Base-by-base conservation (phyloP, 2,329 filamentous ascomycete genomes). In the Torrubiella hemipterigena region DNA sequence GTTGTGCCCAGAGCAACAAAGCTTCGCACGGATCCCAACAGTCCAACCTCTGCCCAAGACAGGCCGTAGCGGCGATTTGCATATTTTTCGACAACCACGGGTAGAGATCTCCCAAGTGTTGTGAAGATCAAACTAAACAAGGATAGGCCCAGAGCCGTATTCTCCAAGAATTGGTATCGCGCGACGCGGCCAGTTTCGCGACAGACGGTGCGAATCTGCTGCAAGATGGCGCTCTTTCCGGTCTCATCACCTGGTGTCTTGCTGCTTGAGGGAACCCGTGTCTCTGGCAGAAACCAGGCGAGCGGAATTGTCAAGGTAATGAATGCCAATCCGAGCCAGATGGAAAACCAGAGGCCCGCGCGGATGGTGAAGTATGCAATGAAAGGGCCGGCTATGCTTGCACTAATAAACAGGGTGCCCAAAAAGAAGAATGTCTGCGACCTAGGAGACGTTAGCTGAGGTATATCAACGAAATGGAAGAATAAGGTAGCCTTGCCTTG, bases 1-100 rank as follows among this genome's bases (percentile, higher is more conserved):
- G 23, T 27, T 3, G 30, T 31, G 23, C 21, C 5, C 18, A 30
- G 14, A 10, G n/a, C 18, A 13, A 26, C 16, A 14, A 18, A 13
- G 14, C 18, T 7, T 14, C 24, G 11, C 6, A 30, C 16, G 3
- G 20, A 15, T 13, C 7, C 6, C 4, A 30, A 21, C 20, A 30
- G 29, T 9, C 29, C 29, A 3, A 21, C 17, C 25, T 33, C 24
- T n/a, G 31, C n/a, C 32, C 32, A 34, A 12, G 27, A 29, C 32
- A 27, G 30, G 6, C 21, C 32, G 17, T 22, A 34, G 2, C 32
- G 27, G 5, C 13, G n/a, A 8, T 7, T 19, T 14, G 27, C 32
- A 18, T 34, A 34, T 23, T 34, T 27, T n/a, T 14, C 13, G 12
- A 34, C n/a, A 9, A 24, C 17, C 16, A 16, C 6, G n/a, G 21